Conservation (phyloP, 2,329 filamentous ascomycete species). For the Aspergillus brunneoviolaceus region DNA sequence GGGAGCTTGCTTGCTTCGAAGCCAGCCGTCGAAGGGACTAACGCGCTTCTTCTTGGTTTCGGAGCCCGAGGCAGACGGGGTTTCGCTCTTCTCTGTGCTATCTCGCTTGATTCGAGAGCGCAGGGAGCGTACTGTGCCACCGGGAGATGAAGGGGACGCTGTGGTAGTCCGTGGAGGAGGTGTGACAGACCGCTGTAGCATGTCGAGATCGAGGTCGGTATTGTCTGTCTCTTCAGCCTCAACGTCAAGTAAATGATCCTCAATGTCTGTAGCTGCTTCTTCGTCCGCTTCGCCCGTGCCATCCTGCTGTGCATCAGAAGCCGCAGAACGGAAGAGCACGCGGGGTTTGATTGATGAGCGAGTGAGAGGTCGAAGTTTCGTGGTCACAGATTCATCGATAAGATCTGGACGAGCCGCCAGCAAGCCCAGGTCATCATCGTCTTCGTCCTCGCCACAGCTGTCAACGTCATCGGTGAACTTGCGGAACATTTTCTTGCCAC, state of each 20-base stretch:
- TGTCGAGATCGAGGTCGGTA: conserved; percentile 14
- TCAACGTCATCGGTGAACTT: conserved; percentile 50
- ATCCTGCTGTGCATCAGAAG: conserved; percentile 42
- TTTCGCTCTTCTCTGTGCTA: conserved; percentile 22
- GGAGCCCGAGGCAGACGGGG: conserved; percentile 20
- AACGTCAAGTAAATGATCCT: conserved; percentile 35
- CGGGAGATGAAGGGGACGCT: conserved; percentile 33
- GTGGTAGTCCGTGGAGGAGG: conserved; percentile 21
- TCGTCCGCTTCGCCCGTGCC: conserved; percentile 46
- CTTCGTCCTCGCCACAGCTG: conserved; percentile 43
- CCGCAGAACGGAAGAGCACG: conserved; percentile 56
- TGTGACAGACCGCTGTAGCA: conserved; percentile 23
- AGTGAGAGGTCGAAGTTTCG: conserved; percentile 51
- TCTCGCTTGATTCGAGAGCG: conserved; percentile 32
- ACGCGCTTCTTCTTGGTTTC: conserved; percentile 33
- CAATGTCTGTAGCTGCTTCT: conserved; percentile 58
- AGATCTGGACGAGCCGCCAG: conserved; percentile 41
- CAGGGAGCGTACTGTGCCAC: conserved; percentile 33
- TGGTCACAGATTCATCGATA: conserved; percentile 30
- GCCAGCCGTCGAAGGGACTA: conserved; percentile 45
- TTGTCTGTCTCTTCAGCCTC: conserved; percentile 19
- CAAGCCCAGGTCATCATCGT: conserved; percentile 45
- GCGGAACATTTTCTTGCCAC: conserved; percentile 62
- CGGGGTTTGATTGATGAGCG: conserved; percentile 60
- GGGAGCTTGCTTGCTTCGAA: conserved; percentile 37